These are phyloP conservation scores for Verticillium dahliae DNA, from an alignment of 2,329 filamentous ascomycete species.

Conservation along the genomic window DNA sequence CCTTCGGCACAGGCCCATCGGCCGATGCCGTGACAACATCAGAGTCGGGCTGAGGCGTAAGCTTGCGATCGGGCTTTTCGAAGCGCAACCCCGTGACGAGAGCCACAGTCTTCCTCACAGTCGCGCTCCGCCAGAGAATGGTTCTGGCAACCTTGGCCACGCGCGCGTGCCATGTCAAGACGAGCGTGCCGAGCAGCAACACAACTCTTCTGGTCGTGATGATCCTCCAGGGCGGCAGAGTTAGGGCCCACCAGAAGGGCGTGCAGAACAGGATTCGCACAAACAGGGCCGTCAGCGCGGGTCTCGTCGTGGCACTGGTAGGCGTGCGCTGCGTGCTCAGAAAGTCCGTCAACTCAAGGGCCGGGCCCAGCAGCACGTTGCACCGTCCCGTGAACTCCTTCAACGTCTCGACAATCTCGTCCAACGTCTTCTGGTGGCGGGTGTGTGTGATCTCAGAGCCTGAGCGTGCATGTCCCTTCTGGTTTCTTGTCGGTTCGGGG, in stretches of 20 bases:
- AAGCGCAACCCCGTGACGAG: slow-evolving; percentile 78
- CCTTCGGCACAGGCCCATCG: slow-evolving; percentile 11
- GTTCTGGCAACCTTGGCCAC: slow-evolving; percentile 79
- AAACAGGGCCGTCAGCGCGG: slow-evolving; percentile 83
- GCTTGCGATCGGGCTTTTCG: slow-evolving; percentile 36
- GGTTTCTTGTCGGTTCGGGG: slow-evolving; percentile 3
- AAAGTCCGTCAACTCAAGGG: slow-evolving; percentile 86
- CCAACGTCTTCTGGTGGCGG: slow-evolving; percentile 85
- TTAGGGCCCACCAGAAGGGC: slow-evolving; percentile 79
- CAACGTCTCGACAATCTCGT: slow-evolving; percentile 93
- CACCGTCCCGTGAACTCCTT: slow-evolving; percentile 87
- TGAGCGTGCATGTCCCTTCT: slow-evolving; percentile 33
- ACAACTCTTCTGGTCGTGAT: slow-evolving; percentile 82
- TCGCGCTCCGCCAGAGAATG: slow-evolving; percentile 82
- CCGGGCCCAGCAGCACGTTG: slow-evolving; percentile 84
- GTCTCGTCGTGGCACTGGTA: slow-evolving; percentile 83
- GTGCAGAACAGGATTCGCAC: slow-evolving; percentile 83
- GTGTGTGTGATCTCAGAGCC: slow-evolving; percentile 56
- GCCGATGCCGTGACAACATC: slow-evolving; percentile 8
- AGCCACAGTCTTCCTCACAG: slow-evolving; percentile 61
- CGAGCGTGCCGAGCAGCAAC: slow-evolving; percentile 77
- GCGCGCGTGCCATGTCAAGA: slow-evolving; percentile 87
- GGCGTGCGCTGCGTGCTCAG: slow-evolving; percentile 85
- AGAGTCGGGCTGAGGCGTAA: slow-evolving; percentile 9
- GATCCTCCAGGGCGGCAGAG: slow-evolving; percentile 74